phyloP scores from a whole-genome alignment of 768 basidiomycete genomes.

The Trametopsis cervina region DNA sequence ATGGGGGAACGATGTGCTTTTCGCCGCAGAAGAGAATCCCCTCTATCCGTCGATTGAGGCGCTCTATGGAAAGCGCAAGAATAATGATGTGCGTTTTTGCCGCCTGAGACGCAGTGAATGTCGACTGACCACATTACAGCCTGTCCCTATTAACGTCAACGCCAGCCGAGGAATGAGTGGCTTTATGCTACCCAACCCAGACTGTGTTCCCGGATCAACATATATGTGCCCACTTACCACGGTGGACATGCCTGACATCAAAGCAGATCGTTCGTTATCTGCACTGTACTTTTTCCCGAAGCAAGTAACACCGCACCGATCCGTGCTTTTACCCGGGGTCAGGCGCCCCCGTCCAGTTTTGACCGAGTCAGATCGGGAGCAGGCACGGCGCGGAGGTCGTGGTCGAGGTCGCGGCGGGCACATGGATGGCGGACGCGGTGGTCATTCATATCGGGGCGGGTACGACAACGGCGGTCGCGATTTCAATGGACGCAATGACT shows the following conservation, averaged over 20 bases:
- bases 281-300: slow-evolving; percentile 86
- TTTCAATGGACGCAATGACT: slow-evolving; percentile 2
- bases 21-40: slow-evolving; percentile 77
- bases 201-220: slow-evolving; percentile 87
- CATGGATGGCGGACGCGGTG: slow-evolving; percentile 29
- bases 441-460: slow-evolving; percentile 15
- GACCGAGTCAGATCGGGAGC: slow-evolving; percentile 64
- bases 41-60: slow-evolving; percentile 84
- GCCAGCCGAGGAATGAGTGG: slow-evolving; percentile 79
- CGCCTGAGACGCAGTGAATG: background rate
- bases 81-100: slow-evolving; percentile 52
- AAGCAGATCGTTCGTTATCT: slow-evolving; percentile 82
- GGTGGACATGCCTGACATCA: slow-evolving; percentile 67
- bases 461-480: slow-evolving; percentile 11
- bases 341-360: slow-evolving; percentile 54
- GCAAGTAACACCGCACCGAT: slow-evolving; percentile 80
- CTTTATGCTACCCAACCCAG: slow-evolving; percentile 72
- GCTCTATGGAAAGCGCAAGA: slow-evolving; percentile 87
- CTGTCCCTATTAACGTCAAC: slow-evolving; percentile 59
- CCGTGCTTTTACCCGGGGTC: slow-evolving; percentile 71
- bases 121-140: slow-evolving; percentile 38
- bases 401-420: slow-evolving; percentile 38
- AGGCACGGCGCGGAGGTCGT: slow-evolving; percentile 40
- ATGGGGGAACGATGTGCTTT: slow-evolving; percentile 79
- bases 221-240: slow-evolving; percentile 68